Evolutionary conservation across 768 basidiomycete species (phyloP), one percentile per base, ranked within the genome.

Genomic region (Chalciporus sphaerocephalus): DNA sequence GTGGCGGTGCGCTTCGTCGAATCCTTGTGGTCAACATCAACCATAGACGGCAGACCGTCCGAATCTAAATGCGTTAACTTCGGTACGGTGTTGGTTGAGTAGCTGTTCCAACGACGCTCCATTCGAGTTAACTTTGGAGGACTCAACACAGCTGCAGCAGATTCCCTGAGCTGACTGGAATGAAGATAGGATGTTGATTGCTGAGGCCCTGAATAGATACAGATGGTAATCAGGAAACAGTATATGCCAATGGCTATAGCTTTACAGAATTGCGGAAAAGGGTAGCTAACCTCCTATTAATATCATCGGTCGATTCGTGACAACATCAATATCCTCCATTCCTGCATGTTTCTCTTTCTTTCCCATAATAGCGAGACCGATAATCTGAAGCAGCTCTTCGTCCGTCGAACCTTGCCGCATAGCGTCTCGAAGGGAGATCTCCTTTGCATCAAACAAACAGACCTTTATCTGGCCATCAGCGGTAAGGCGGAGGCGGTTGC

Each of bases 381-480:
- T 83, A 2, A 76, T 75, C 37, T 65, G 58, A 16, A 84, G 71
- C 33, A 92, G 63, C 25, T 83, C 76, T 32, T 72, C 70, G 56
- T 93, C 85, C 21, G 73, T 74, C 6, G 79, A 78, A 18, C 85
- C 82, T 35, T 60, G 57, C 21, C 91, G 80, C 58, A 92, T 73
- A 50, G 78, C 71, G 47, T 92, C 87, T 20, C 89, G 78, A 33
- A 94, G 72, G 25, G 89, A 89, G 17, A 94, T 75, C 55, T 92
- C 88, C 46, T 85, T 85, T 0, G 86, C 79, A 54, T 91, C 90
- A 54, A 92, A 93, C 32, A 94, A 68, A 62, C 90, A 93, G 30
- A 93, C 90, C 76, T 94, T 94, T 54, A 94, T 87, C 59, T 92
- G 80, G 6, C 92, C 91, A 55, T 94, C 91, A 11, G 90, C 86